phyloP scores from a whole-genome alignment of 768 basidiomycete species.

The Inosperma sp. region DNA sequence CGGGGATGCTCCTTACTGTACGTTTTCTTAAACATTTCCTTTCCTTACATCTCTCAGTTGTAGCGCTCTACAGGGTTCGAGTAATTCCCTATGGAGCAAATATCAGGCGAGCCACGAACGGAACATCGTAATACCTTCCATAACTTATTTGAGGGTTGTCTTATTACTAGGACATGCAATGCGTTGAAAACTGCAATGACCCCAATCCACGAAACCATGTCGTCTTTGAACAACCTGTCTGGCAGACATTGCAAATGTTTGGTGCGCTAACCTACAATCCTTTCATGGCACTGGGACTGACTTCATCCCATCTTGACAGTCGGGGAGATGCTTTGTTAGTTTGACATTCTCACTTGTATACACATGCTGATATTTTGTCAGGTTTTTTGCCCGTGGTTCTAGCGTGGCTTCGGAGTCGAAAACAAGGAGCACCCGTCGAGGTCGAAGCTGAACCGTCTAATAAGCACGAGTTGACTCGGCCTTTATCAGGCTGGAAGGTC shows the following conservation, averaged over 20 bases:
- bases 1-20: slow-evolving; percentile 90
- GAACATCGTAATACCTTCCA: slow-evolving; percentile 5
- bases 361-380: slow-evolving; percentile 33
- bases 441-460: slow-evolving; percentile 50
- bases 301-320: slow-evolving; percentile 42
- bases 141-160: slow-evolving; percentile 9
- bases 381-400: slow-evolving; percentile 84
- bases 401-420: slow-evolving; percentile 53
- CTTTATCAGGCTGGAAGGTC: slow-evolving; percentile 63
- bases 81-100: slow-evolving; percentile 78
- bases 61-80: slow-evolving; percentile 54
- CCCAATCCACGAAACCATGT: slow-evolving; percentile 57
- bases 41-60: not conserved
- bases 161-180: slow-evolving; percentile 83
- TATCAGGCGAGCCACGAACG: slow-evolving; percentile 55
- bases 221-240: slow-evolving; percentile 91
- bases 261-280: slow-evolving; percentile 43
- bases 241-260: slow-evolving; percentile 91
- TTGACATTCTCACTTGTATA: slow-evolving; percentile 21
- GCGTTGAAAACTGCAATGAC: slow-evolving; percentile 85
- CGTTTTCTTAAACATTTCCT: slow-evolving; percentile 15
- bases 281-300: slow-evolving; percentile 23
- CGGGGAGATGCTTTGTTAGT: slow-evolving; percentile 90
- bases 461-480: slow-evolving; percentile 33
- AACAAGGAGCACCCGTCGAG: slow-evolving; percentile 45